Evolutionary conservation across 495 filamentous ascomycete species (phyloP).

Genomic region (Penicillium cosmopolitanum): DNA sequence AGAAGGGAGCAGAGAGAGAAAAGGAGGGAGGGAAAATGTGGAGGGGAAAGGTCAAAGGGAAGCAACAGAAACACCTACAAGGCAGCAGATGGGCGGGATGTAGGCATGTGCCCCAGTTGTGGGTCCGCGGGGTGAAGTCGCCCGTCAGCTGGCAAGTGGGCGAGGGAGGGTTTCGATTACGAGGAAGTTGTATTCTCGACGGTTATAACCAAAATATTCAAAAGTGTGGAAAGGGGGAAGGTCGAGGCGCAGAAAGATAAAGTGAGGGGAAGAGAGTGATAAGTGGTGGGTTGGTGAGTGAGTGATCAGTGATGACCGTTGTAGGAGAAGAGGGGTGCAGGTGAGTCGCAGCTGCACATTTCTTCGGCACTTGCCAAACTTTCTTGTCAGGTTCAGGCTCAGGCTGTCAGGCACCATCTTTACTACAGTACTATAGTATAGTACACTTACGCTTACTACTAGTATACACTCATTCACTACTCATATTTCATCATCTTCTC

Average conservation of each 20-base stretch:
- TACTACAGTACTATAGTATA: too few species aligned
- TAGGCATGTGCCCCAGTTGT: slow-evolving; percentile 15
- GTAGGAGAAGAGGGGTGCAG: too few species aligned
- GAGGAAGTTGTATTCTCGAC: not conserved
- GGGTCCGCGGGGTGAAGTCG: slow-evolving; percentile 18
- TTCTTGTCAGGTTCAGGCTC: too few species aligned
- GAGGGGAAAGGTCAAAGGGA: slow-evolving; percentile 2
- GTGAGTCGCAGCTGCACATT: too few species aligned
- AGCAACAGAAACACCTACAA: slow-evolving; percentile 8
- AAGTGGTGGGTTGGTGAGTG: too few species aligned
- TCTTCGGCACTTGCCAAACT: too few species aligned
- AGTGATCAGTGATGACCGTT: too few species aligned
- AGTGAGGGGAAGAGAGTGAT: slow-evolving; percentile 2
- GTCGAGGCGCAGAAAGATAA: slow-evolving; percentile 1
- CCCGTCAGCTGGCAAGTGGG: slow-evolving; percentile 9
- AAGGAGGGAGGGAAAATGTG: slow-evolving; percentile 7
- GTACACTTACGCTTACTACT: too few species aligned
- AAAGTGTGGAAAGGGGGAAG: too few species aligned
- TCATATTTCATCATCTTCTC: too few species aligned
- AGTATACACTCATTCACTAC: too few species aligned
- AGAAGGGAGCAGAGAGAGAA: not conserved
- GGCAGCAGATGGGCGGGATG: slow-evolving; percentile 4
- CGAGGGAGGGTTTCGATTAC: not conserved
- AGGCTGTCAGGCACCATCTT: too few species aligned
- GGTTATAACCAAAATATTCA: not conserved